Evolutionary conservation across 2,329 filamentous ascomycete species (phyloP), one percentile per base, ranked within the genome.

Genomic region (Cercospora brassicicola): DNA sequence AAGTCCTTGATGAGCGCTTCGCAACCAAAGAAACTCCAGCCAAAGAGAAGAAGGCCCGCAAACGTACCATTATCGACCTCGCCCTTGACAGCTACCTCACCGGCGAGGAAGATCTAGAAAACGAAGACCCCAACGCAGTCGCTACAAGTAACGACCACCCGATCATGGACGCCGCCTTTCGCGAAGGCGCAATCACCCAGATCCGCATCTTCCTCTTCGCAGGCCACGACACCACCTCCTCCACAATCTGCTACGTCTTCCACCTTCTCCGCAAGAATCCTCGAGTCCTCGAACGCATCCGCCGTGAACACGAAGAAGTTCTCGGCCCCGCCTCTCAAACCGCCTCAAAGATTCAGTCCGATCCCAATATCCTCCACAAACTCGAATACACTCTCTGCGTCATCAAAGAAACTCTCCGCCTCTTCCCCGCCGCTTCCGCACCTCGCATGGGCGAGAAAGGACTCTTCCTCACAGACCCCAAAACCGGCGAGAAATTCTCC

Each of bases 331-430:
- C 61, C 3, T 45, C 65, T 10, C 45, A 13, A 13, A 65, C 73
- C 4, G 69, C 71, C 10, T 62, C 70, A 4, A 74, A 77, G 11
- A 79, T 87, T 55, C 75, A 78, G 36, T 67, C 76, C 1, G 76
- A 84, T n/a, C 82, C 84, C 0, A 74, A 80, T 20, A 76, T 83
- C 10, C 78, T 87, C 55, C 85, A 84, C 73, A 77, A 81, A 42
- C 79, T 88, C n/a, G 78, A 80, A 1, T 87, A 85, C 72, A 85
- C 84, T 3, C 76, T 74, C 7, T 84, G 83, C 33, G 79, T 85
- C 7, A 79, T 87, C 72, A 85, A 84, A 67, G 86, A 88, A 76
- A 80, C 80, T 0, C 78, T 88, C 3, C 80, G 85, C 4, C 76
- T 87, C 45, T 85, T 81, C 71, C 83, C 85, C 0, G 81, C 84